Evolutionary conservation across 208 protist species (phyloP).

Genomic region (Trypanosoma grayi): DNA sequence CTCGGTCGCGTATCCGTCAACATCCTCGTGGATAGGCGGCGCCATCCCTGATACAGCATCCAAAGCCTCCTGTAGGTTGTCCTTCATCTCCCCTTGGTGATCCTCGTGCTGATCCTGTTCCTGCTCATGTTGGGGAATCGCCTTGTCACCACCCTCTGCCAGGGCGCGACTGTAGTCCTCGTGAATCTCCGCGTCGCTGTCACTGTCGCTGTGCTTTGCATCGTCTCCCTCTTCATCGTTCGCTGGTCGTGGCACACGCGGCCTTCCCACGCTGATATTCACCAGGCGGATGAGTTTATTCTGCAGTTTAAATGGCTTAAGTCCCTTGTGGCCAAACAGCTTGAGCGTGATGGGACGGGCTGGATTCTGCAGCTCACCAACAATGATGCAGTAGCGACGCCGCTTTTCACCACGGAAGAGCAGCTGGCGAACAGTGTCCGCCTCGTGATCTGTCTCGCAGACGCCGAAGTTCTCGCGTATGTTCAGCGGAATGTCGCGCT

Average conservation of each 20-base stretch:
- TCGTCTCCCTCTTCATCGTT: conserved; percentile 17
- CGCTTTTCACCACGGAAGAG: conserved; percentile 83
- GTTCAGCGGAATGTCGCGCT: conserved; percentile 52
- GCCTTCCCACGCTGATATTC: conserved; percentile 76
- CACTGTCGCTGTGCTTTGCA: conserved; percentile 1
- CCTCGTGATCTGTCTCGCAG: conserved; percentile 35
- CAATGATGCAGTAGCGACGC: conserved; percentile 80
- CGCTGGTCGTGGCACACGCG: conserved; percentile 33
- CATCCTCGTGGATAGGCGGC: conserved; percentile 20
- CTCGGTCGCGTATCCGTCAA: conserved; percentile 34
- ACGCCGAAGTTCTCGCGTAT: conserved; percentile 41
- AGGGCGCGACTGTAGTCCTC: not conserved
- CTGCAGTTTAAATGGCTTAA: conserved; percentile 83
- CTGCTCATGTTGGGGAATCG: too few species aligned
- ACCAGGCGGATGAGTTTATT: conserved; percentile 82
- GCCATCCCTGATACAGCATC: not conserved
- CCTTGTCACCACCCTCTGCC: not conserved
- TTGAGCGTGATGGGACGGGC: conserved; percentile 63
- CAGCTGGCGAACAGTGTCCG: conserved; percentile 70
- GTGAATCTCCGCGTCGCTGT: not conserved
- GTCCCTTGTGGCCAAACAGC: conserved; percentile 75
- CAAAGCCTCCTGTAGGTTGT: conserved; percentile 13
- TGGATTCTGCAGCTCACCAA: conserved; percentile 67
- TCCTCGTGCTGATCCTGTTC: not conserved
- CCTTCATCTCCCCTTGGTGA: not conserved